Evolutionary conservation across 305 asterid genomes (phyloP).

Genomic region (Stenogyne calaminthoides): DNA sequence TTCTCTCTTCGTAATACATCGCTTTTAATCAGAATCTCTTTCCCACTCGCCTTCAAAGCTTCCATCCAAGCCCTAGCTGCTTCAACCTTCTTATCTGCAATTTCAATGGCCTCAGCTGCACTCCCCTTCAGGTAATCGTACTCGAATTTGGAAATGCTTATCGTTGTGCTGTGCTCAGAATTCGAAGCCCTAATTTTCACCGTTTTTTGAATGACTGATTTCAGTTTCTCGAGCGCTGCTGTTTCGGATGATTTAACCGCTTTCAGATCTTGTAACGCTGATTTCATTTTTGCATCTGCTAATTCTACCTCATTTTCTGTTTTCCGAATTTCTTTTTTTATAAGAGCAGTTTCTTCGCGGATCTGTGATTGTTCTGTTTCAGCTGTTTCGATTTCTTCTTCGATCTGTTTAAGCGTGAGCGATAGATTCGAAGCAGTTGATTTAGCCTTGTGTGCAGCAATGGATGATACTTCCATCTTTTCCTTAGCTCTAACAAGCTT

Average conservation of each 20-base stretch:
- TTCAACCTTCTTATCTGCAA: conserved; percentile 70
- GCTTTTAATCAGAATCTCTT: conserved; percentile 49
- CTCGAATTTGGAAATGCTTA: conserved; percentile 61
- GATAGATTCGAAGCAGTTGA: conserved; percentile 45
- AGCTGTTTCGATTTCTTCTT: conserved; percentile 44
- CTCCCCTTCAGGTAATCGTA: conserved; percentile 61
- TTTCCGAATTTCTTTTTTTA: conserved; percentile 45
- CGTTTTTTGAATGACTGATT: conserved; percentile 41
- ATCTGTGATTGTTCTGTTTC: conserved; percentile 39
- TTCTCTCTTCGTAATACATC: conserved; percentile 4
- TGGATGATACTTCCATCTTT: conserved; percentile 55
- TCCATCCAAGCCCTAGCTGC: conserved; percentile 78
- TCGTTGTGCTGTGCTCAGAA: conserved; percentile 38
- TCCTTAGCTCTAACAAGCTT: conserved; percentile 58
- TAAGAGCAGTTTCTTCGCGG: conserved; percentile 42
- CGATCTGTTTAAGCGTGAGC: conserved; percentile 46
- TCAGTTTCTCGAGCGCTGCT: conserved; percentile 55
- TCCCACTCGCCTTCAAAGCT: conserved; percentile 70
- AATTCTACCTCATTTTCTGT: conserved; percentile 44
- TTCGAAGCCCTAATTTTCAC: conserved; percentile 47
- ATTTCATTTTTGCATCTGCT: conserved; percentile 53
- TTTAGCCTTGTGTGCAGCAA: conserved; percentile 49
- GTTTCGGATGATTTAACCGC: conserved; percentile 56
- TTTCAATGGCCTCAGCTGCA: conserved; percentile 57
- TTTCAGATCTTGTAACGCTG: conserved; percentile 51